Conservation (phyloP, 2,329 filamentous ascomycete species). For the Cyphellophora attinorum region DNA sequence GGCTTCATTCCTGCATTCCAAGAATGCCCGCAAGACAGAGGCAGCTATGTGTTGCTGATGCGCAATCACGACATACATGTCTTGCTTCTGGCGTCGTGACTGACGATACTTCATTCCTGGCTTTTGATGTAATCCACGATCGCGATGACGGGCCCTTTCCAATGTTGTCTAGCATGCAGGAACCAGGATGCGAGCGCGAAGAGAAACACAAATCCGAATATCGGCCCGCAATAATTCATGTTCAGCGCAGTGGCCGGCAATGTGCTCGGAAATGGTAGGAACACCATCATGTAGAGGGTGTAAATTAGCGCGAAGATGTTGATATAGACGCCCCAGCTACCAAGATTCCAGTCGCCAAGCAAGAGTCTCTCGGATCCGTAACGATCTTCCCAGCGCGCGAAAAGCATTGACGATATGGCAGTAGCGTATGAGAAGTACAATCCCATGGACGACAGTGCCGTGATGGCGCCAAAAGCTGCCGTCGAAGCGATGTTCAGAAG, state of each 20-base stretch:
- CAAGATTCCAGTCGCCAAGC: slow-evolving; percentile 24
- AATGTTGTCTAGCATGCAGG: slow-evolving; percentile 3
- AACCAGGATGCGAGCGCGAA: slow-evolving; percentile 10
- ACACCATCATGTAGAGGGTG: slow-evolving; percentile 21
- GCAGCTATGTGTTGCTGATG: no score
- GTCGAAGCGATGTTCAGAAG: slow-evolving; percentile 29
- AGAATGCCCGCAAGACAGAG: no score
- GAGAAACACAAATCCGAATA: slow-evolving; percentile 18
- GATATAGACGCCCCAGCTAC: slow-evolving; percentile 20
- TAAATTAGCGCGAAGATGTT: slow-evolving; percentile 26
- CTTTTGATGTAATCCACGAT: not conserved
- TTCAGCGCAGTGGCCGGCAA: slow-evolving; percentile 24
- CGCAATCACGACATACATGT: no score
- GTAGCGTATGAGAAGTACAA: slow-evolving; percentile 29
- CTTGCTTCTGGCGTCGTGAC: no score
- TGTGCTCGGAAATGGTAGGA: slow-evolving; percentile 22
- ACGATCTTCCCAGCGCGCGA: slow-evolving; percentile 17
- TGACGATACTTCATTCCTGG: no score
- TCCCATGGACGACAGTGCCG: slow-evolving; percentile 25
- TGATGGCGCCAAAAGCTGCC: slow-evolving; percentile 28
- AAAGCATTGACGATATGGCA: slow-evolving; percentile 25
- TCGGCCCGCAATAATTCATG: slow-evolving; percentile 27
- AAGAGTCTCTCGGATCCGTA: slow-evolving; percentile 7
- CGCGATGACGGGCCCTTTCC: not conserved
- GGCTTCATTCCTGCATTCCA: no score